These are phyloP conservation scores for Sporisorium scitamineum DNA, from an alignment of 1,284 basidiomycete species.

Conservation along the genomic window DNA sequence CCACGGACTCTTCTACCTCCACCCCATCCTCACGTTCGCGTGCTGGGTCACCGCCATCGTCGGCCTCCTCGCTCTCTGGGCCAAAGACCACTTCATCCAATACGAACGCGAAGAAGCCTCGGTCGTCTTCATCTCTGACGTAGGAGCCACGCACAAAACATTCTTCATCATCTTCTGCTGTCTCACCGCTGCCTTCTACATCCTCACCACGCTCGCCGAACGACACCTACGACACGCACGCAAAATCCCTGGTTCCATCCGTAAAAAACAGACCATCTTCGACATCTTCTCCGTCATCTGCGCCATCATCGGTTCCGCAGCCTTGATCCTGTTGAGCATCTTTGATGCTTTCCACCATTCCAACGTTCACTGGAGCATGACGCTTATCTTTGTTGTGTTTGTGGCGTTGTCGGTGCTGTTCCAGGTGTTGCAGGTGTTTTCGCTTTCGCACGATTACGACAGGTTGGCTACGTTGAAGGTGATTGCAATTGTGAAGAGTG, in stretches of 20 bases:
- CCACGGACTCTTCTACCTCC: constrained; percentile 47
- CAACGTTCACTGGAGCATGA: constrained; percentile 72
- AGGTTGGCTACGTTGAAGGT: constrained; percentile 70
- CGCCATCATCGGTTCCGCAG: constrained; percentile 70
- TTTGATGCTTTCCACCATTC: constrained; percentile 70
- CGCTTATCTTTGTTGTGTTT: constrained; percentile 72
- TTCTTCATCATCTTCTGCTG: constrained; percentile 62
- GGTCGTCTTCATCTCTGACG: constrained; percentile 72
- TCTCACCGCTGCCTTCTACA: constrained; percentile 62
- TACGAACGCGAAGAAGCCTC: constrained; percentile 69
- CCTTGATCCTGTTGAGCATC: constrained; percentile 71
- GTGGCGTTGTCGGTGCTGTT: constrained; percentile 72
- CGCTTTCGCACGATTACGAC: constrained; percentile 70
- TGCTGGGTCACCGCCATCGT: constrained; percentile 59
- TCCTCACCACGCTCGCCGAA: constrained; percentile 71
- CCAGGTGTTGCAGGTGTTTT: constrained; percentile 71
- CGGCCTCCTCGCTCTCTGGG: constrained; percentile 70
- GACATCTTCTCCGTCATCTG: constrained; percentile 71
- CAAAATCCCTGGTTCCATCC: constrained; percentile 71
- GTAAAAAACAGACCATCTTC: constrained; percentile 66
- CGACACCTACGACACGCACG: constrained; percentile 72
- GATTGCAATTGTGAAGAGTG: constrained; percentile 71
- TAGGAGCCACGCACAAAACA: constrained; percentile 69
- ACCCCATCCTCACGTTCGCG: constrained; percentile 53
- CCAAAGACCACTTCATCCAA: constrained; percentile 67